Evolutionary conservation across 2,329 filamentous ascomycete species (phyloP).

Genomic region (Xylogone sp.): DNA sequence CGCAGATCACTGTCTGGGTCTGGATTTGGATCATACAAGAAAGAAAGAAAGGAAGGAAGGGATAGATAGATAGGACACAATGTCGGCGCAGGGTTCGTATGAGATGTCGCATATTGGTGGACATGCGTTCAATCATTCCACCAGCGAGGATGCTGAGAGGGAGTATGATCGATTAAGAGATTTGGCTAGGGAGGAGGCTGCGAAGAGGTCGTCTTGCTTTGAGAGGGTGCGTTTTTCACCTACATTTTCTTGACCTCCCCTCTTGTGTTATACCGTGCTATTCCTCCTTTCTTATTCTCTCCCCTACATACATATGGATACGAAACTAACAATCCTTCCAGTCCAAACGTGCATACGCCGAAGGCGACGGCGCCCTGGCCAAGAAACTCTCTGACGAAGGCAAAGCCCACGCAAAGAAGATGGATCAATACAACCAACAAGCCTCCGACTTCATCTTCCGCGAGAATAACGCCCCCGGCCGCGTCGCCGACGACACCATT

Average conservation of each 20-base stretch:
- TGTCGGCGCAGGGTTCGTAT: not conserved
- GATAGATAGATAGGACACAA: not conserved
- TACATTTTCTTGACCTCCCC: not conserved
- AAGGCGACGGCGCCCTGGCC: conserved; percentile 78
- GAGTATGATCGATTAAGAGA: conserved; percentile 92
- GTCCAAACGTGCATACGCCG: conserved; percentile 75
- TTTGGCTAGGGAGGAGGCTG: conserved; percentile 75
- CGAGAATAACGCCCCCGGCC: conserved; percentile 80
- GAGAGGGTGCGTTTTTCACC: conserved; percentile 54
- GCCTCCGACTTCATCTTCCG: conserved; percentile 94
- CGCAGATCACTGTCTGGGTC: too few relatives aligned
- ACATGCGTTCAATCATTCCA: conserved; percentile 71
- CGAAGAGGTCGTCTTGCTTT: conserved; percentile 74
- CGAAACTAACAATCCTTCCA: conserved; percentile 31
- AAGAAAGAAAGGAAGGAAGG: too few relatives aligned
- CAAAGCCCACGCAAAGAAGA: conserved; percentile 77
- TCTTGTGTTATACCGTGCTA: not conserved
- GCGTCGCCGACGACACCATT: conserved; percentile 76
- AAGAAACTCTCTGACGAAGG: conserved; percentile 81
- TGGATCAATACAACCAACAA: conserved; percentile 86
- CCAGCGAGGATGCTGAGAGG: conserved; percentile 65
- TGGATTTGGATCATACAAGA: too few relatives aligned
- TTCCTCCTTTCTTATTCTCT: not conserved
- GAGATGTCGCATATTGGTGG: not conserved
- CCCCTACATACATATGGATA: too few relatives aligned